phyloP scores from a whole-genome alignment of 2,329 filamentous ascomycete genomes.

The Drechslerella coelobrocha region DNA sequence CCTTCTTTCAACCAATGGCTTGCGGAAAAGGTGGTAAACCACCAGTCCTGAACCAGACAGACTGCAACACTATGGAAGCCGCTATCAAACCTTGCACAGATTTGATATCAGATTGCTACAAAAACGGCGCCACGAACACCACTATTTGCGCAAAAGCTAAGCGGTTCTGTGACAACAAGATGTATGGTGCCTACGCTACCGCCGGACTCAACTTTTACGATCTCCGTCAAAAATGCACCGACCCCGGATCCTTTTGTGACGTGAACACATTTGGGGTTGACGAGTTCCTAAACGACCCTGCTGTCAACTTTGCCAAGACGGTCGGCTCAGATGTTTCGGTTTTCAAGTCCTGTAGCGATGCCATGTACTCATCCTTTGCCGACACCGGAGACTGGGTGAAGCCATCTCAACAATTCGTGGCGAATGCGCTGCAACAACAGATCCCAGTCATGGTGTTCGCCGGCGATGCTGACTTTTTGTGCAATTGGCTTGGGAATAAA shows the following conservation, averaged over 20 bases:
- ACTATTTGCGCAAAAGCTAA: slow-evolving; percentile 90
- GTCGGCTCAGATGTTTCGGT: slow-evolving; percentile 84
- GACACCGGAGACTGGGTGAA: slow-evolving; percentile 99
- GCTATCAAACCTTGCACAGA: slow-evolving; percentile 85
- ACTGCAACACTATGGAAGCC: slow-evolving; percentile 90
- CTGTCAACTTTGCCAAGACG: slow-evolving; percentile 79
- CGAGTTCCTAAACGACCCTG: slow-evolving; percentile 87
- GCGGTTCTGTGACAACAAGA: slow-evolving; percentile 98
- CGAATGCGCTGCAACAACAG: slow-evolving; percentile 80
- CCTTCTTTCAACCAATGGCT: slow-evolving; percentile 95
- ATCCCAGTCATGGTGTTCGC: slow-evolving; percentile 95
- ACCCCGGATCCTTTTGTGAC: slow-evolving; percentile 86
- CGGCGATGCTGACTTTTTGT: slow-evolving; percentile 84
- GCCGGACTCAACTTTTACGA: slow-evolving; percentile 95
- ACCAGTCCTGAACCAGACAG: slow-evolving; percentile 76
- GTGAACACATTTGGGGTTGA: slow-evolving; percentile 84
- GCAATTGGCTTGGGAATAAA: slow-evolving; percentile 98
- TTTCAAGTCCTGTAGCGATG: slow-evolving; percentile 98
- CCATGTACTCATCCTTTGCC: slow-evolving; percentile 98
- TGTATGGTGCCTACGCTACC: slow-evolving; percentile 91
- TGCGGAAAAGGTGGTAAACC: slow-evolving; percentile 94
- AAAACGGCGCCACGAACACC: slow-evolving; percentile 84
- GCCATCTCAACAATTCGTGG: slow-evolving; percentile 91
- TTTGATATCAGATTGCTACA: slow-evolving; percentile 89
- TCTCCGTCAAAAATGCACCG: slow-evolving; percentile 86